Base-by-base conservation (phyloP, 805 yeast species). In the Wickerhamiella kurtzmanii region DNA sequence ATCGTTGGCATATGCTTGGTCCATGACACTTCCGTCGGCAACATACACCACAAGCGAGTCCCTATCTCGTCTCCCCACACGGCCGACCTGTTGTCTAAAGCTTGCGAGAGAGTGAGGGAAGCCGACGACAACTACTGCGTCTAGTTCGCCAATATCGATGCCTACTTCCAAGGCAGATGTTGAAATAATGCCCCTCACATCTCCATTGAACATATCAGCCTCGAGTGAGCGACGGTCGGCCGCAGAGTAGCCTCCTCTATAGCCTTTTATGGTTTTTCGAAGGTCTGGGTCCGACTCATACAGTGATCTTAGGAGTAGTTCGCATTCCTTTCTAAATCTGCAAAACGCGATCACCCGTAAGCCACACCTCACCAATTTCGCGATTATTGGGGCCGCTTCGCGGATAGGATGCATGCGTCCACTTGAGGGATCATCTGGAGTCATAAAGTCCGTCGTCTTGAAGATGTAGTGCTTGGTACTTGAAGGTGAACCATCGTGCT, bases 121-220 rank as follows among this genome's bases (percentile, higher is more conserved):
- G 0, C 97, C 97, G 58, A 94, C 85, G 66, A 87, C 77, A 2
- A 92, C 65, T 0, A 88, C 97, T 0, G 94, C 87, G 63, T 92
- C 98, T 42, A 92, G 67, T 13, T 82, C 83, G 44, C 97, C 94
- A 51, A 92, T 82, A 68, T 92, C 98, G 44, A 92, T 84, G 49
- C 99, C 99, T 43, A 92, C 72, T 59, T 92, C 99, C 48, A 92
- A 66, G 0, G 99, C 98, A 63, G 88, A 87, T 0, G 99, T 92
- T 0, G 98, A 89, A 3, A 92, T 77, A 22, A 94, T 83, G 0
- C 95, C 96, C 49, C 80, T 70, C 22, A 92, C 63, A 46, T 79
- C 76, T 0, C 97, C 96, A 52, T 74, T 75, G 60, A 92, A 92
- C 96, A 92, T 85, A 55, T 83, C 85, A 42, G 73, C 70, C 61